These are phyloP conservation scores for Phytophthora pisi DNA, from an alignment of 352 stramenopile genomes.

Conservation along the genomic window DNA sequence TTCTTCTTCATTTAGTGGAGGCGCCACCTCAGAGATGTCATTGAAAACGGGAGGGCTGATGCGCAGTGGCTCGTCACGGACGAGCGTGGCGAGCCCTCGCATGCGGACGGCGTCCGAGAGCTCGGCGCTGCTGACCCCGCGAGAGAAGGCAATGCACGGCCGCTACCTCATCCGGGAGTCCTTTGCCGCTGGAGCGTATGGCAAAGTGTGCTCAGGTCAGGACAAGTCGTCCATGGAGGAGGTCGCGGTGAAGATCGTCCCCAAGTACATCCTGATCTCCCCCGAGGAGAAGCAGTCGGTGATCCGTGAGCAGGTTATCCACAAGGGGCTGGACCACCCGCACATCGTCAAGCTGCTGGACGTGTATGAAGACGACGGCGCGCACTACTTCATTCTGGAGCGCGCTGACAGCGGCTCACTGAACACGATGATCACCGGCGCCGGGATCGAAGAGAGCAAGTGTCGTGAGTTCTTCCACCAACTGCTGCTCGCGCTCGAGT, in stretches of 20 bases:
- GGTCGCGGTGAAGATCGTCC: conserved; percentile 80
- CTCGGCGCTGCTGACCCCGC: conserved; percentile 46
- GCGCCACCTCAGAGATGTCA: conserved; percentile 8
- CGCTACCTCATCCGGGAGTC: conserved; percentile 78
- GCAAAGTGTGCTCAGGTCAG: conserved; percentile 64
- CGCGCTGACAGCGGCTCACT: conserved; percentile 63
- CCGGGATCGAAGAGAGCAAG: conserved; percentile 54
- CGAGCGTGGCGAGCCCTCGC: conserved; percentile 13
- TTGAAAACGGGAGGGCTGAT: conserved; percentile 20
- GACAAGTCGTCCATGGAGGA: conserved; percentile 55
- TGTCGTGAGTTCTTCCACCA: conserved; percentile 65
- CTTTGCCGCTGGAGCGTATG: conserved; percentile 74
- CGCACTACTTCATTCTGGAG: conserved; percentile 80
- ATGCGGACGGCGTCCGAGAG: conserved; percentile 42
- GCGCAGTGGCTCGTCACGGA: conserved; percentile 17
- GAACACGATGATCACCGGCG: conserved; percentile 53
- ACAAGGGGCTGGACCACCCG: conserved; percentile 66
- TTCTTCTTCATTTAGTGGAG: conserved; percentile 3
- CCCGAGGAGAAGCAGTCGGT: conserved; percentile 76
- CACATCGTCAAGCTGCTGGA: conserved; percentile 82
- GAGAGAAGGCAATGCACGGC: conserved; percentile 71
- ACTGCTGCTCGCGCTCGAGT: conserved; percentile 66
- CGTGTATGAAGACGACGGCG: conserved; percentile 72
- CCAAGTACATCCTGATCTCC: conserved; percentile 74
- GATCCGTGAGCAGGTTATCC: conserved; percentile 73